Conservation (phyloP, 192 early-diverging fungal genomes). For the Gaertneriomyces semiglobifer region DNA sequence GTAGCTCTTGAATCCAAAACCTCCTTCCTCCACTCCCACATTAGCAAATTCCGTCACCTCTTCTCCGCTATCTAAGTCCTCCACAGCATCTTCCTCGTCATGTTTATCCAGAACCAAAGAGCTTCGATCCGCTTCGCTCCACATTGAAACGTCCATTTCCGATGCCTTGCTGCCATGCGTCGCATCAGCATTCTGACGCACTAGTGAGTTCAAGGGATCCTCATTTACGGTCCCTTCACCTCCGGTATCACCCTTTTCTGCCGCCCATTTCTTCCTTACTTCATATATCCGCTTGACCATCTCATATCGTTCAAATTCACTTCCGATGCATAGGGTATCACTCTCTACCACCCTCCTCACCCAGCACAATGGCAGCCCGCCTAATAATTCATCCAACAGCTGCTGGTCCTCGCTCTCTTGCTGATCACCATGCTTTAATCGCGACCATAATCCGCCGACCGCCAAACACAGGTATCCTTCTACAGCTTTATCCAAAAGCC, state of each 20-base stretch:
- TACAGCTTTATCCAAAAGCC: constrained; percentile 8
- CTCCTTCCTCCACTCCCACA: constrained; percentile 6
- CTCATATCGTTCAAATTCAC: constrained; percentile 44
- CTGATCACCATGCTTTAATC: neutral
- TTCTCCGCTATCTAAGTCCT: neutral
- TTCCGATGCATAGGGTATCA: constrained; percentile 29
- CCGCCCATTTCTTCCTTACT: constrained; percentile 19
- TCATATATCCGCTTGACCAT: constrained; percentile 34
- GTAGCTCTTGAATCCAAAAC: constrained; percentile 18
- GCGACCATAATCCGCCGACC: constrained; percentile 12
- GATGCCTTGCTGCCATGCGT: too few relatives aligned
- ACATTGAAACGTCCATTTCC: constrained; percentile 11
- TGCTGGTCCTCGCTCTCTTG: neutral
- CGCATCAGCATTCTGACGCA: too few relatives aligned
- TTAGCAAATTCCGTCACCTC: neutral
- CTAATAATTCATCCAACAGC: constrained; percentile 10
- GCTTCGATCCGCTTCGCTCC: constrained; percentile 15
- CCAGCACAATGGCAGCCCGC: constrained; percentile 23
- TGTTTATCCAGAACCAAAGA: neutral
- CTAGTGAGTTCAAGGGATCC: neutral
- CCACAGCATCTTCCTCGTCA: neutral
- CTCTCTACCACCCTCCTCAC: constrained; percentile 23
- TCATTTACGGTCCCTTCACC: neutral
- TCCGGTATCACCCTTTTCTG: constrained; percentile 4
- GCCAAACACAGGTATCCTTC: constrained; percentile 13